A percentile compares a stretch with the other conserved stretches of the same genome.
These are phyloP conservation scores for Fusarium phyllophilum DNA, from an alignment of 2,329 filamentous ascomycete species.

Conservation along the genomic window DNA sequence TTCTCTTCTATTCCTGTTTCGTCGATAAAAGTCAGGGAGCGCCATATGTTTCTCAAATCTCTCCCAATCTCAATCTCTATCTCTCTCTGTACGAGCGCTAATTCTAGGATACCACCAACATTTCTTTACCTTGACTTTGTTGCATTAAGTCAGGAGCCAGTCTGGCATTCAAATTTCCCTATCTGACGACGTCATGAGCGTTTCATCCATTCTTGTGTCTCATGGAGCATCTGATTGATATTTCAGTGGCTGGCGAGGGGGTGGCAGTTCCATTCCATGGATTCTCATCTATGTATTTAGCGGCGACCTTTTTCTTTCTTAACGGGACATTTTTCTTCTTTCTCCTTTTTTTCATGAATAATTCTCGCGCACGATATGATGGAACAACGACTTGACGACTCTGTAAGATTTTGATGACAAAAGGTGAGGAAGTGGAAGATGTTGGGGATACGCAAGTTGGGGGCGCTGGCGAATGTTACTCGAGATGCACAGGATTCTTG, in stretches of 20 bases:
- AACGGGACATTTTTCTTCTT: constrained; percentile 34
- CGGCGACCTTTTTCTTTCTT: constrained; percentile 38
- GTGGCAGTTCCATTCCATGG: constrained; percentile 39
- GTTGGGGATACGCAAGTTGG: background rate
- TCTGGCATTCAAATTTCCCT: constrained; percentile 41
- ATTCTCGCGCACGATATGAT: constrained; percentile 30
- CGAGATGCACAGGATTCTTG: background rate
- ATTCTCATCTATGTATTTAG: constrained; percentile 42
- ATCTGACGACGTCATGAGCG: constrained; percentile 43
- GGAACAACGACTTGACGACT: constrained; percentile 21
- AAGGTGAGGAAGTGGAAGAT: constrained; percentile 8
- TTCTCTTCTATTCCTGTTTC: constrained; percentile 44
- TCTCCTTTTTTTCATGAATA: constrained; percentile 32
- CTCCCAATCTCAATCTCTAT: constrained; percentile 38
- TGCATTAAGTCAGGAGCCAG: constrained; percentile 39
- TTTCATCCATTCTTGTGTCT: constrained; percentile 39
- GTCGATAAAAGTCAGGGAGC: constrained; percentile 43
- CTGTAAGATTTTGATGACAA: constrained; percentile 33
- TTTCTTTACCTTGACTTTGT: constrained; percentile 35
- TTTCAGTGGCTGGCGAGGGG: constrained; percentile 37
- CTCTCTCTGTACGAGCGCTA: constrained; percentile 42
- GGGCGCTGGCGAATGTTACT: background rate
- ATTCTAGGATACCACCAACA: constrained; percentile 45
- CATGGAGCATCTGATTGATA: constrained; percentile 42
- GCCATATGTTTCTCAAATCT: constrained; percentile 36